Conservation (phyloP, 345 rosid species). For the Populus pruinosa region DNA sequence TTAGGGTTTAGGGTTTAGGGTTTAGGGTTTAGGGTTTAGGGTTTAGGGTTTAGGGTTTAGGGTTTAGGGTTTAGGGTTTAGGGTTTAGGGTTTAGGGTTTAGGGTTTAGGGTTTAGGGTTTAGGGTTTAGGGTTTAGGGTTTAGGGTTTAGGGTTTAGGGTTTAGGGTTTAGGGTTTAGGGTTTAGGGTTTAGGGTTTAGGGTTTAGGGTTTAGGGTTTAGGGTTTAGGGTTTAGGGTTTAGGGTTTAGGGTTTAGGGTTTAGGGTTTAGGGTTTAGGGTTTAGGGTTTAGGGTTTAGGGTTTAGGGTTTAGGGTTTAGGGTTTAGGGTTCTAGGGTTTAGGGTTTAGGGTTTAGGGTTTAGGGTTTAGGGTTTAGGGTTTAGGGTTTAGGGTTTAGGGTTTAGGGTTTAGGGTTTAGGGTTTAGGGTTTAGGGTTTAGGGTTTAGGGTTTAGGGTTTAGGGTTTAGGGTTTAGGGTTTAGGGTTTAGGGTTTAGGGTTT, state of each 20-base stretch:
- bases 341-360: too few relatives aligned
- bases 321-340: too few relatives aligned
- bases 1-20: too few relatives aligned
- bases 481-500: constrained; percentile 21
- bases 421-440: constrained; percentile 31
- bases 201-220: constrained; percentile 17
- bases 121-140: too few relatives aligned
- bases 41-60: too few relatives aligned
- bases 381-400: constrained; percentile 23
- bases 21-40: too few relatives aligned
- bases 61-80: too few relatives aligned
- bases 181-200: constrained; percentile 24
- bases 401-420: constrained; percentile 27
- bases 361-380: constrained; percentile 13
- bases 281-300: constrained; percentile 26
- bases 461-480: constrained; percentile 13
- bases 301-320: constrained; percentile 23
- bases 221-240: constrained; percentile 11
- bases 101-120: too few relatives aligned
- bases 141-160: too few relatives aligned
- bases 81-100: too few relatives aligned
- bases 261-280: constrained; percentile 33
- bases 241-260: constrained; percentile 33
- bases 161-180: constrained; percentile 19
- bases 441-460: constrained; percentile 28